These are phyloP conservation scores for Aspergillus carlsbadensis DNA, from an alignment of 495 filamentous ascomycete genomes.

Conservation along the genomic window DNA sequence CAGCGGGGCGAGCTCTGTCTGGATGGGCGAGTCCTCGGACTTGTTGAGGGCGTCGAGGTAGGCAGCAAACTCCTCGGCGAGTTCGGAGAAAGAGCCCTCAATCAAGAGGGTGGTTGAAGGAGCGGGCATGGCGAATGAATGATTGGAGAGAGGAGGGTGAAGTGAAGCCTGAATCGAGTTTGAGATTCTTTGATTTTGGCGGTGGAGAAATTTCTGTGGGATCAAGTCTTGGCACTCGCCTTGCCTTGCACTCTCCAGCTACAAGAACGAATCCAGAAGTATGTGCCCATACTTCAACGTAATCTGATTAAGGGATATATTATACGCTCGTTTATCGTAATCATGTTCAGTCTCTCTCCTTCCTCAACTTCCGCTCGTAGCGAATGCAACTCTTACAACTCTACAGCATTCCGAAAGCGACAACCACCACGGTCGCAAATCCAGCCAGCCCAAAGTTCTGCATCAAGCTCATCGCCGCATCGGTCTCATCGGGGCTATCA, in stretches of 20 bases:
- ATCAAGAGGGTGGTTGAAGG: slow-evolving; percentile 71
- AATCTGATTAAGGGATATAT: background rate
- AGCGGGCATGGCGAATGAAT: slow-evolving; percentile 46
- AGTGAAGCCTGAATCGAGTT: slow-evolving; percentile 24
- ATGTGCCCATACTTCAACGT: too few relatives aligned
- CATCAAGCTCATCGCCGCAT: slow-evolving; percentile 37
- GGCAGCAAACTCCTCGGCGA: slow-evolving; percentile 83
- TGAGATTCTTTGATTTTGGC: slow-evolving; percentile 29
- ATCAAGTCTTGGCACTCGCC: slow-evolving; percentile 42
- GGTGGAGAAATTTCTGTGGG: slow-evolving; percentile 53
- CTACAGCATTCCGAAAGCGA: slow-evolving; percentile 46
- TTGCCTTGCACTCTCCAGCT: too few relatives aligned
- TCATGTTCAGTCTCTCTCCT: slow-evolving; percentile 1
- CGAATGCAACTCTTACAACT: background rate
- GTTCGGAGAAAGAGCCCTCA: slow-evolving; percentile 85
- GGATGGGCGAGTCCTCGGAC: slow-evolving; percentile 51
- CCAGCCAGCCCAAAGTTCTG: slow-evolving; percentile 51
- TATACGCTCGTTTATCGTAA: slow-evolving; percentile 6
- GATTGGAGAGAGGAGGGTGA: slow-evolving; percentile 22
- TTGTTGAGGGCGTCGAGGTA: slow-evolving; percentile 70
- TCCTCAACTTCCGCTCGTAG: background rate
- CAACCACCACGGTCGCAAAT: slow-evolving; percentile 47
- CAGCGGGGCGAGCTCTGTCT: slow-evolving; percentile 69
- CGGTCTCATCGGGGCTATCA: slow-evolving; percentile 29
- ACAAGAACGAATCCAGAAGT: too few relatives aligned